Evolutionary conservation across 768 basidiomycete species (phyloP).

Genomic region (Lyophyllum semitale): DNA sequence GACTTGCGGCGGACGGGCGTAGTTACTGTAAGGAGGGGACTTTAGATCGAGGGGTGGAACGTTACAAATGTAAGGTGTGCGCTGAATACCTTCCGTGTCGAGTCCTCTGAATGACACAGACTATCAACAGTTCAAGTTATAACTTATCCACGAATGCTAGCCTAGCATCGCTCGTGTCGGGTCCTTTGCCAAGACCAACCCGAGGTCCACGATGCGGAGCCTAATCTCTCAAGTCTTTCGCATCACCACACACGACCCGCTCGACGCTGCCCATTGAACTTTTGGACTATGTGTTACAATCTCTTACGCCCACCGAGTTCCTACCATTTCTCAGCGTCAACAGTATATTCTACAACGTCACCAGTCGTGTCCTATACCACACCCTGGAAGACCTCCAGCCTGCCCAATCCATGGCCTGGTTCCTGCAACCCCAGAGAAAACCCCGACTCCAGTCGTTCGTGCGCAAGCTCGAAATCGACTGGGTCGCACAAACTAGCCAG

Average conservation of each 20-base stretch:
- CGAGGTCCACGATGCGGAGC: neutral
- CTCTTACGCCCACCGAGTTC: constrained; percentile 22
- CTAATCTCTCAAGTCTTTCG: neutral
- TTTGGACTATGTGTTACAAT: constrained; percentile 27
- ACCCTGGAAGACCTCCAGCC: constrained; percentile 35
- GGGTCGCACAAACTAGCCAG: constrained; percentile 32
- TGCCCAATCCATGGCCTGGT: constrained; percentile 32
- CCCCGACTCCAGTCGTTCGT: constrained; percentile 41
- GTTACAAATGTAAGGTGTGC: constrained; percentile 9
- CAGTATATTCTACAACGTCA: constrained; percentile 27
- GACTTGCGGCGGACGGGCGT: neutral
- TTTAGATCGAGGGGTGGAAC: neutral
- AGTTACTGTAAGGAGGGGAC: neutral
- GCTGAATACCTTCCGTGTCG: neutral
- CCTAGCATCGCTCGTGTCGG: neutral
- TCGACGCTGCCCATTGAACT: constrained; percentile 33
- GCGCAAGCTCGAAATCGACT: constrained; percentile 47
- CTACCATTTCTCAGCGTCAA: constrained; percentile 24
- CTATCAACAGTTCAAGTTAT: neutral
- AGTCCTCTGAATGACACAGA: neutral
- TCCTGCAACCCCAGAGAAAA: constrained; percentile 41
- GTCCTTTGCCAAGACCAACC: neutral
- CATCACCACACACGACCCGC: neutral
- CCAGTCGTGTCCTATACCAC: constrained; percentile 30
- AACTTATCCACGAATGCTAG: neutral